phyloP scores from a whole-genome alignment of 2,329 filamentous ascomycete species.

The Biscogniauxia marginata region DNA sequence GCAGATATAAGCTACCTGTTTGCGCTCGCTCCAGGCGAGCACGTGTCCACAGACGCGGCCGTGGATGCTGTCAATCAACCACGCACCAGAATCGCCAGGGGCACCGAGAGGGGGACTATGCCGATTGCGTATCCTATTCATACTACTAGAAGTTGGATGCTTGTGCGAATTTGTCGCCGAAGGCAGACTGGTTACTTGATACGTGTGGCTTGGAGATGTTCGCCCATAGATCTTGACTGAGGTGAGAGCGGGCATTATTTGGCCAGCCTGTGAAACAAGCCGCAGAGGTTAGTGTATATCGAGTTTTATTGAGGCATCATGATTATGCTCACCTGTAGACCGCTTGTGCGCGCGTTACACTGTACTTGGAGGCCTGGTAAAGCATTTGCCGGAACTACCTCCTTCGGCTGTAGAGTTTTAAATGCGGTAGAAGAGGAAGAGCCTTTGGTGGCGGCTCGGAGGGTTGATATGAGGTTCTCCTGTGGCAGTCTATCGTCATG shows the following conservation, averaged over 20 bases:
- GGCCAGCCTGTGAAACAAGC: conserved; percentile 54
- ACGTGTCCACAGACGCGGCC: conserved; percentile 87
- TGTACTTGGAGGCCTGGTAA: conserved; percentile 79
- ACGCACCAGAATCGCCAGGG: conserved; percentile 89
- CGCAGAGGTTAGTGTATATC: not conserved
- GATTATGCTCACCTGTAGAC: conserved; percentile 50
- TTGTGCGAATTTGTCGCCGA: conserved; percentile 14
- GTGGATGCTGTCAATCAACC: conserved; percentile 80
- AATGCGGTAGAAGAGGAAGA: conserved; percentile 26
- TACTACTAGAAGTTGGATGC: conserved; percentile 11
- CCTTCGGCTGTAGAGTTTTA: conserved; percentile 49
- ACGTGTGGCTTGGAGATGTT: conserved; percentile 72
- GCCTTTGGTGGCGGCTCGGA: conserved; percentile 33
- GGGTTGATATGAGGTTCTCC: conserved; percentile 62
- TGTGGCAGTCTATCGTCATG: conserved; percentile 67
- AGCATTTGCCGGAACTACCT: conserved; percentile 56
- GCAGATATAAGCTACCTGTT: conserved; percentile 84
- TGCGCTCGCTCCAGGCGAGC: conserved; percentile 79
- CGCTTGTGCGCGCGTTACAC: conserved; percentile 84
- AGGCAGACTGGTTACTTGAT: conserved; percentile 52
- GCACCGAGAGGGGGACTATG: conserved; percentile 53
- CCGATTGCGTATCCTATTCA: conserved; percentile 18
- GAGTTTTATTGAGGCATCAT: not conserved
- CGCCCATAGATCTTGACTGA: conserved; percentile 88
- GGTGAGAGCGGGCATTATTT: conserved; percentile 74